Evolutionary conservation across 2,329 filamentous ascomycete species (phyloP).

Genomic region (Exutisphaerella laricina): DNA sequence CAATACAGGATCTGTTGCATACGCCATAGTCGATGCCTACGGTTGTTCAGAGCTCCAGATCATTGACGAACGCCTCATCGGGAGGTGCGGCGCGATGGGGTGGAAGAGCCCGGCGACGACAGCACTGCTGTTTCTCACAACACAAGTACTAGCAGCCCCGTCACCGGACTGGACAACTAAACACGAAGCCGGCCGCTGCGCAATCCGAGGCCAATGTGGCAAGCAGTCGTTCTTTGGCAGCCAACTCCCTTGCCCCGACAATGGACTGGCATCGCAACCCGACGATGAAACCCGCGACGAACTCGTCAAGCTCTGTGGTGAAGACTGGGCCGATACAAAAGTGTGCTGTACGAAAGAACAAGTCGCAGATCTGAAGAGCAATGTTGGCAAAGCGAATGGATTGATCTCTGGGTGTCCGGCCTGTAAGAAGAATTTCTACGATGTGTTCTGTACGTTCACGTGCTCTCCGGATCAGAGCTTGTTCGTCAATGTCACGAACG

Average conservation of each 20-base stretch:
- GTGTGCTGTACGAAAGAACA: conserved; percentile 83
- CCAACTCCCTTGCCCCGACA: conserved; percentile 87
- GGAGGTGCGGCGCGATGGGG: conserved; percentile 3
- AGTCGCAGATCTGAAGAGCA: conserved; percentile 72
- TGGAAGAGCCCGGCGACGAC: conserved; percentile 3
- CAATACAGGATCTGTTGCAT: too few relatives aligned
- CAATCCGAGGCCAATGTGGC: conserved; percentile 85
- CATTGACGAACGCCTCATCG: background rate
- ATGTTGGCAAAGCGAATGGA: conserved; percentile 78
- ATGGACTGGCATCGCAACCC: conserved; percentile 71
- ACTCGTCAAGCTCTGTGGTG: conserved; percentile 78
- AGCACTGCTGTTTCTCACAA: background rate
- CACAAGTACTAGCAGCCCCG: conserved; percentile 3
- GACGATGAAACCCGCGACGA: conserved; percentile 66
- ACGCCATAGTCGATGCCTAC: too few relatives aligned
- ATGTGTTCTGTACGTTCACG: conserved; percentile 95
- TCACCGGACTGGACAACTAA: conserved; percentile 23
- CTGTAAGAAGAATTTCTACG: conserved; percentile 98
- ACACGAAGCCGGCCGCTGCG: conserved; percentile 83
- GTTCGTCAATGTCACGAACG: conserved; percentile 86
- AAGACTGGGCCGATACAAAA: conserved; percentile 74
- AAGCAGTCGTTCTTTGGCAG: conserved; percentile 86
- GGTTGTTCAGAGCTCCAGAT: background rate
- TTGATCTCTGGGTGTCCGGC: conserved; percentile 92
- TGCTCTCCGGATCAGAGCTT: conserved; percentile 95